Percentiles rank a stretch among this genome's conserved stretches.
These are phyloP conservation scores for Penicillium sp. DNA, from an alignment of 2,329 filamentous ascomycete species.

Conservation along the genomic window DNA sequence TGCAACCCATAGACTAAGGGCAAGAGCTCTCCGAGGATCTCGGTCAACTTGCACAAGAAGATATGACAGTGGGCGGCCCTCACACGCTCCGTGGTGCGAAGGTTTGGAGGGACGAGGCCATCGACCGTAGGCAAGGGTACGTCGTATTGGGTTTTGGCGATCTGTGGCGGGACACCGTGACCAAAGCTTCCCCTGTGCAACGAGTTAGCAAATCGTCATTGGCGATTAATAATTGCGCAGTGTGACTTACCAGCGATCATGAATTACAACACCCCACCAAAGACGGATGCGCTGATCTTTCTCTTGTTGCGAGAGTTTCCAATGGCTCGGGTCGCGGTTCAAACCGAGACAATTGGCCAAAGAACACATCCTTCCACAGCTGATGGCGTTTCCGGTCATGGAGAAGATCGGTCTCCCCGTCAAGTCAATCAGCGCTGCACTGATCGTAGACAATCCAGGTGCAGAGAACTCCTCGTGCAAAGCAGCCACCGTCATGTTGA, in stretches of 20 bases:
- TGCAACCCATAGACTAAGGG: slow-evolving; percentile 51
- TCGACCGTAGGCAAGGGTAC: slow-evolving; percentile 56
- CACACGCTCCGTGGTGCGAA: slow-evolving; percentile 45
- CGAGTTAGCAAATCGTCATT: slow-evolving; percentile 20
- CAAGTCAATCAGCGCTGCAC: slow-evolving; percentile 60
- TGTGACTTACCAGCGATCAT: slow-evolving; percentile 53
- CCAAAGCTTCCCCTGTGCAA: slow-evolving; percentile 54
- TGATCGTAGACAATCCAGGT: slow-evolving; percentile 61
- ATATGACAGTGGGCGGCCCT: slow-evolving; percentile 55
- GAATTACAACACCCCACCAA: slow-evolving; percentile 61
- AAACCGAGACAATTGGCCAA: slow-evolving; percentile 59
- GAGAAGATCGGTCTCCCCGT: slow-evolving; percentile 63
- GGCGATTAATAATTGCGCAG: neutral
- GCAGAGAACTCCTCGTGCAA: slow-evolving; percentile 62
- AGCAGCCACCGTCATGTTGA: slow-evolving; percentile 63
- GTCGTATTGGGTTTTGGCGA: slow-evolving; percentile 57
- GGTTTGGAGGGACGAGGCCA: slow-evolving; percentile 39
- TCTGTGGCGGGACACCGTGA: slow-evolving; percentile 58
- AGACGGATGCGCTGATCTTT: slow-evolving; percentile 55
- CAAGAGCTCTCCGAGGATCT: slow-evolving; percentile 49
- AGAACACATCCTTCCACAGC: slow-evolving; percentile 56
- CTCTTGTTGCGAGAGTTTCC: slow-evolving; percentile 54
- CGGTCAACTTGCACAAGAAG: slow-evolving; percentile 54
- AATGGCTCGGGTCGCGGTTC: slow-evolving; percentile 57
- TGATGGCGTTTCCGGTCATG: slow-evolving; percentile 60